Evolutionary conservation across 768 basidiomycete species (phyloP).

Genomic region (Rhizopogon sp.): DNA sequence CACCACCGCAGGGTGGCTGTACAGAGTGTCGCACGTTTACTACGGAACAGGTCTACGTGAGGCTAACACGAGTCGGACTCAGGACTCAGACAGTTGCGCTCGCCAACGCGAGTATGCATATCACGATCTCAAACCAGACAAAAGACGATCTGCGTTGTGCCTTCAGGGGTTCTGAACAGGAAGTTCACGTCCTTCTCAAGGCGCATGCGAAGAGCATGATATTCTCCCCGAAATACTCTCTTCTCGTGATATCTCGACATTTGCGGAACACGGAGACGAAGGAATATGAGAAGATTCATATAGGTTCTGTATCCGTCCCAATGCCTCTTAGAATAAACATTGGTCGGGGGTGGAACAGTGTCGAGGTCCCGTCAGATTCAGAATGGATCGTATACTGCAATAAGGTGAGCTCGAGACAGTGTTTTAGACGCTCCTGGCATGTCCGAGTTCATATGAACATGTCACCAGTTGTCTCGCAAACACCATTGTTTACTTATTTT

Average conservation of each 20-base stretch:
- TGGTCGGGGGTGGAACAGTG: conserved; percentile 40
- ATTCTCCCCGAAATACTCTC: conserved; percentile 14
- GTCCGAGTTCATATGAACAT: not conserved
- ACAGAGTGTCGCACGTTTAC: too few species aligned
- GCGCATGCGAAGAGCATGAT: conserved; percentile 18
- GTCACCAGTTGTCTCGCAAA: conserved; percentile 38
- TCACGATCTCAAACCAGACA: conserved; percentile 36
- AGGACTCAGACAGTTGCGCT: not conserved
- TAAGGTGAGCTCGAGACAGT: conserved; percentile 33
- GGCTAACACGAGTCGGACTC: too few species aligned
- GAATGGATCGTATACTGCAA: conserved; percentile 57
- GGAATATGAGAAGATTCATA: conserved; percentile 3
- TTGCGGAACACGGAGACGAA: conserved; percentile 16
- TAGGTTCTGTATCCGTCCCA: conserved; percentile 9
- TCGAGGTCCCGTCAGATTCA: conserved; percentile 37
- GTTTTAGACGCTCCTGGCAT: not conserved
- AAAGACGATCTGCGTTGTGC: conserved; percentile 18
- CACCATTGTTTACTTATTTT: conserved; percentile 51
- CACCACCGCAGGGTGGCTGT: too few species aligned
- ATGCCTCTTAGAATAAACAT: conserved; percentile 18
- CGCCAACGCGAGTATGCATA: conserved; percentile 13
- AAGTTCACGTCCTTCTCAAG: conserved; percentile 10
- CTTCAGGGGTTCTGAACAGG: conserved; percentile 1
- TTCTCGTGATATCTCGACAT: conserved; percentile 13
- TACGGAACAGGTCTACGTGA: too few species aligned